Evolutionary conservation across 352 stramenopile genomes (phyloP).

Genomic region (Pythium sp.): DNA sequence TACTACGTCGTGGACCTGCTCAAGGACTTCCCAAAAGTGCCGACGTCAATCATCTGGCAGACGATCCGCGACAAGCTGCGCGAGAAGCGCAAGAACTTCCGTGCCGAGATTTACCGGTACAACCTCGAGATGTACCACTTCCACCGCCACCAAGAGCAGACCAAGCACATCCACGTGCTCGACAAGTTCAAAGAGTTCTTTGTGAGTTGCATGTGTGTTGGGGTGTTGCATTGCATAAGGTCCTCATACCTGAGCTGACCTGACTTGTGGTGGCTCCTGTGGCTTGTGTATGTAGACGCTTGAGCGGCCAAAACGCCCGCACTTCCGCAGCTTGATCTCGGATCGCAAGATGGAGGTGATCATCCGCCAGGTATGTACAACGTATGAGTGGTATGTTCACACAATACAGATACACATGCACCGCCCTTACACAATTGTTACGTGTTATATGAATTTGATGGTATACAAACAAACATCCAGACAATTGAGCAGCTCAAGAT

Average conservation of each 20-base stretch:
- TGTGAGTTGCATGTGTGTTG: constrained; percentile 24
- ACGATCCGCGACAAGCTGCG: constrained; percentile 52
- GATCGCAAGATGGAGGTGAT: constrained; percentile 59
- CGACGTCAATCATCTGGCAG: constrained; percentile 34
- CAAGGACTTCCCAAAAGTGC: constrained; percentile 51
- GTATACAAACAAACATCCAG: constrained; percentile 19
- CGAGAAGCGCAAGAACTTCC: constrained; percentile 58
- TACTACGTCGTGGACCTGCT: constrained; percentile 73
- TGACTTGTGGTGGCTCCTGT: background rate
- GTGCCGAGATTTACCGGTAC: constrained; percentile 62
- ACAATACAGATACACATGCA: background rate
- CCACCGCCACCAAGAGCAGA: constrained; percentile 49
- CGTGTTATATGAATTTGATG: constrained; percentile 1
- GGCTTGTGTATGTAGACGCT: constrained; percentile 26
- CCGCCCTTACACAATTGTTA: background rate
- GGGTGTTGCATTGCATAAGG: background rate
- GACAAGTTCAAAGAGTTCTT: constrained; percentile 75
- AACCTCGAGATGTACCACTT: constrained; percentile 54
- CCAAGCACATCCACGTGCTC: constrained; percentile 47
- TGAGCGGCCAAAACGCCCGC: constrained; percentile 38
- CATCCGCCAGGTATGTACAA: constrained; percentile 35
- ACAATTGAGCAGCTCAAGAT: constrained; percentile 54
- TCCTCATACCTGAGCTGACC: background rate
- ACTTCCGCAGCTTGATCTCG: constrained; percentile 65
- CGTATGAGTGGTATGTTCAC: background rate